A percentile compares a stretch with the other conserved stretches of the same genome.
These are phyloP conservation scores for Xylaria longipes DNA, from an alignment of 495 filamentous ascomycete species.

Conservation along the genomic window DNA sequence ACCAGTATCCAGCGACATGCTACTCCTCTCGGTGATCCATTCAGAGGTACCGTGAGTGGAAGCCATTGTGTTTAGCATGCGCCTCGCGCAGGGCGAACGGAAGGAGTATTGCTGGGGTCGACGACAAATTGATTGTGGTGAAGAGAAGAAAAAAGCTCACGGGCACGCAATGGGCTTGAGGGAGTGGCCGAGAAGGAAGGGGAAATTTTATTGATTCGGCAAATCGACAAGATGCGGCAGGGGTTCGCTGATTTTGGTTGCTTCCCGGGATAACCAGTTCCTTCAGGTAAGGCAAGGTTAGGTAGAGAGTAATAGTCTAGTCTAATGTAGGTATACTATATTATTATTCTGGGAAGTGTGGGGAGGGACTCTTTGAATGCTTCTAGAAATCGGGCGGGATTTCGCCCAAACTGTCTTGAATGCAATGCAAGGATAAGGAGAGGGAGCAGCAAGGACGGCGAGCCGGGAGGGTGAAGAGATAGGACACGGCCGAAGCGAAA, in stretches of 20 bases:
- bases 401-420: constrained; percentile 1
- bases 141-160: constrained; percentile 8
- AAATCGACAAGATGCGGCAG: constrained; percentile 20
- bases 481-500: constrained; percentile 19
- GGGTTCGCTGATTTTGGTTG: constrained; percentile 15
- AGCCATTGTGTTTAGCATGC: constrained; percentile 19
- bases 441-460: constrained; percentile 11
- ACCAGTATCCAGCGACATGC: constrained; percentile 15
- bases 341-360: constrained; percentile 13
- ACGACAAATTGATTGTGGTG: constrained; percentile 14
- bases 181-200: constrained; percentile 14
- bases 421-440: constrained; percentile 24
- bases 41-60: constrained; percentile 20
- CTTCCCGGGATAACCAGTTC: constrained; percentile 14
- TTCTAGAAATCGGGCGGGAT: constrained; percentile 21
- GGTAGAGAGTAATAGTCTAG: neutral
- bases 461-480: constrained; percentile 17
- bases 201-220: constrained; percentile 24
- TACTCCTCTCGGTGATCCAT: constrained; percentile 15
- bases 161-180: neutral
- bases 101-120: constrained; percentile 9
- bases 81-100: constrained; percentile 9
- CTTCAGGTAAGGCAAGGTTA: neutral
- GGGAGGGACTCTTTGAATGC: constrained; percentile 20
- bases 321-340: constrained; percentile 3